Conservation (phyloP, 345 rosid genomes). For the Lepidium aucheri region DNA sequence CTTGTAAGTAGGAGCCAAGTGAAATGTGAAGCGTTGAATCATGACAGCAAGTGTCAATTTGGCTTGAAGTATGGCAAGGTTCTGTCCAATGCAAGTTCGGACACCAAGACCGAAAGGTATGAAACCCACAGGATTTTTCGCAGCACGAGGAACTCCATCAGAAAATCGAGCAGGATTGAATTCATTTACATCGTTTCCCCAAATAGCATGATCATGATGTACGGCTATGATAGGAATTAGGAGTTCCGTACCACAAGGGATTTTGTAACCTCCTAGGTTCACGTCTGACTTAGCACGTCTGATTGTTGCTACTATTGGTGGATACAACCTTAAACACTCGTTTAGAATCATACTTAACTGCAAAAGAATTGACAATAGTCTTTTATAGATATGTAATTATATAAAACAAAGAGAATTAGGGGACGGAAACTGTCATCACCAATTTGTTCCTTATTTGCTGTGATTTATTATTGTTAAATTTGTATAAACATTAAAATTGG, state of each 20-base stretch:
- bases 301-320: slow-evolving; percentile 67
- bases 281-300: slow-evolving; percentile 50
- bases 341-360: slow-evolving; percentile 63
- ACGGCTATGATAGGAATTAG: slow-evolving; percentile 63
- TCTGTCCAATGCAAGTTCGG: slow-evolving; percentile 71
- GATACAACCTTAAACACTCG: slow-evolving; percentile 63
- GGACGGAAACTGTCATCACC: not conserved
- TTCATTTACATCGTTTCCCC: slow-evolving; percentile 75
- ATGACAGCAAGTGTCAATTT: slow-evolving; percentile 53
- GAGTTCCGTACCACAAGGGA: slow-evolving; percentile 65
- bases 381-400: not conserved
- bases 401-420: slow-evolving; percentile 4
- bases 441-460: not conserved
- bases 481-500: too few species aligned
- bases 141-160: slow-evolving; percentile 64
- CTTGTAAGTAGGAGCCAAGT: slow-evolving; percentile 55
- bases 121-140: slow-evolving; percentile 61
- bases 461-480: not conserved
- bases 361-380: not conserved
- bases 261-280: slow-evolving; percentile 68
- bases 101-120: slow-evolving; percentile 77
- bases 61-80: slow-evolving; percentile 71
- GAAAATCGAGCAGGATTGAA: slow-evolving; percentile 70
- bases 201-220: slow-evolving; percentile 63
- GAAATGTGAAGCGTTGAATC: slow-evolving; percentile 60